Base-by-base conservation (phyloP, 306 rosid genomes). In the Cicer judaicum region DNA sequence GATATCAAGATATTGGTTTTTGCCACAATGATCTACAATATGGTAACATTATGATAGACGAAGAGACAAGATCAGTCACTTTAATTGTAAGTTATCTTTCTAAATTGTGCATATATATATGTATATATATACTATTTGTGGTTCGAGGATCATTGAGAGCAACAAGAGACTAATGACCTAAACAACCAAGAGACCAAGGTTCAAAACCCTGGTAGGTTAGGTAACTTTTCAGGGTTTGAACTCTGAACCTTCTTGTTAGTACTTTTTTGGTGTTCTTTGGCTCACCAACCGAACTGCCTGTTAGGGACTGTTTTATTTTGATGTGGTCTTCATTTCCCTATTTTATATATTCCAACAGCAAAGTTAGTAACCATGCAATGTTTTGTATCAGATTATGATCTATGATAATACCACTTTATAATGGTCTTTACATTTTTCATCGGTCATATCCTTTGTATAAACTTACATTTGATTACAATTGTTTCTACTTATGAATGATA, bases 31-130 rank as follows among this genome's bases (percentile, higher is more conserved):
- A 94, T 76, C 77, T 94, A 21, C 99, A 94, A 63, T 94, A 94
- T 16, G 99, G 99, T 54, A 94, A 94, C 92, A 92, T 94, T 79
- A 94, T 94, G 99, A 90, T 94, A 81, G 96, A 90, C 41, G 96
- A 90, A 78, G 88, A 88, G 43, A 89, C 96, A 55, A 82, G 85
- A 83, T 77, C 84, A 73, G 82, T 94, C 72, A 94, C 97, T 64
- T 8, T 94, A 41, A 94, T 94, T 39, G 99, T 94, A 82, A 83
- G 97, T 84, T 66, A 12, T 77, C 54, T 16, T 44, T 5, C 70
- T 10, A 42, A 16, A 19, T 19, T 18, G 11, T 21, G 59, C n/a
- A 9, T 21, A 42, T 56, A 10, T 57, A 43, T 24, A 29, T 29
- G 3, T 29, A 24, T 24, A 24, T 24, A 1, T 1, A 21, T 1